Evolutionary conservation across 306 rosid species (phyloP).

Genomic region (Inga oerstediana): DNA sequence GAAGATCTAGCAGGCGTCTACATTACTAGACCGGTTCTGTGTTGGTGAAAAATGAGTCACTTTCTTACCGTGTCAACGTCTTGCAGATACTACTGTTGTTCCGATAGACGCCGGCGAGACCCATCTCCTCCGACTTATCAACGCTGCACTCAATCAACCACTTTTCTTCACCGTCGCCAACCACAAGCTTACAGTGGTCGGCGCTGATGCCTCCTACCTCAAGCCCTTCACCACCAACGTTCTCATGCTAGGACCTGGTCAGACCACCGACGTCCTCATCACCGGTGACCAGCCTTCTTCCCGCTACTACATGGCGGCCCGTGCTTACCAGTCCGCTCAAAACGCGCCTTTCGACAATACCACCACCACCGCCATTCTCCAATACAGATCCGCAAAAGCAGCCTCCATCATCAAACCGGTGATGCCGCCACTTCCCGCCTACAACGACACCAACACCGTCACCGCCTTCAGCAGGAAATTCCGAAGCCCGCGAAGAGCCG

Average conservation of each 20-base stretch:
- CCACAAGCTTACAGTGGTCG: slow-evolving; percentile 80
- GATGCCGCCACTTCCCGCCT: slow-evolving; percentile 72
- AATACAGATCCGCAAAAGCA: slow-evolving; percentile 63
- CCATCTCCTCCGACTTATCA: slow-evolving; percentile 71
- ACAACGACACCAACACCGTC: slow-evolving; percentile 84
- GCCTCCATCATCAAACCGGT: slow-evolving; percentile 40
- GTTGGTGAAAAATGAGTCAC: too few species aligned
- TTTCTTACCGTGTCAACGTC: neutral
- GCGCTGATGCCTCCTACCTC: slow-evolving; percentile 89
- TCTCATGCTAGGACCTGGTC: slow-evolving; percentile 93
- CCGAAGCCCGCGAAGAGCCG: slow-evolving; percentile 56
- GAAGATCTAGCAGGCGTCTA: too few species aligned
- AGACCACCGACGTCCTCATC: slow-evolving; percentile 93
- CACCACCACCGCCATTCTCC: slow-evolving; percentile 87
- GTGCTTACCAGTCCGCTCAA: slow-evolving; percentile 79
- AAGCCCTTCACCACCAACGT: slow-evolving; percentile 81
- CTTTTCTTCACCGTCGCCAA: slow-evolving; percentile 83
- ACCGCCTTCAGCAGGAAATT: slow-evolving; percentile 65
- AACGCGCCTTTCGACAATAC: slow-evolving; percentile 80
- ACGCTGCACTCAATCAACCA: slow-evolving; percentile 75
- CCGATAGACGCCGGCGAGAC: slow-evolving; percentile 87
- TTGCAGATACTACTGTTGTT: slow-evolving; percentile 62
- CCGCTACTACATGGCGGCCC: slow-evolving; percentile 84
- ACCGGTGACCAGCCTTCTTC: slow-evolving; percentile 72
- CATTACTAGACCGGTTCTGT: too few species aligned